A percentile compares a stretch with the other conserved stretches of the same genome.
These are phyloP conservation scores for Tuctoria greenei DNA, from an alignment of 176 grass and related monocot species.

Conservation along the genomic window DNA sequence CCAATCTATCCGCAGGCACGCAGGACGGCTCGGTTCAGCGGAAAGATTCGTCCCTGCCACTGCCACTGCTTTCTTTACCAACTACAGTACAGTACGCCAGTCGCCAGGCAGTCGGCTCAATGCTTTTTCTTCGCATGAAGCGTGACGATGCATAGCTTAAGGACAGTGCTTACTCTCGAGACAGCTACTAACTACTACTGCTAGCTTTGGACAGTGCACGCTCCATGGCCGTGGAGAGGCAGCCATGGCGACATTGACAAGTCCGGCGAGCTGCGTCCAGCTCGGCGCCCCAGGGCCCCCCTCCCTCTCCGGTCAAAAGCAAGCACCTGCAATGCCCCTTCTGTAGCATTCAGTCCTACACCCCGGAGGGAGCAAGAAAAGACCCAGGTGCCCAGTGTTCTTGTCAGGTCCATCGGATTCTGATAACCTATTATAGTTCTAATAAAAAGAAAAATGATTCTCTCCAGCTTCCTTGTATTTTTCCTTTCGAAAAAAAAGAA, in stretches of 20 bases:
- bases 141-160: not conserved
- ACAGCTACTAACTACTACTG: not conserved
- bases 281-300: not conserved
- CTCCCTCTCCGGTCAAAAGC: constrained; percentile 45
- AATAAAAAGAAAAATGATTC: not conserved
- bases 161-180: not conserved
- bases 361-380: constrained; percentile 34
- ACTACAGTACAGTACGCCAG: not conserved
- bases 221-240: not conserved
- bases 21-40: not conserved
- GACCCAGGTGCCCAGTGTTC: constrained; percentile 35
- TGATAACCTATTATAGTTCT: not conserved
- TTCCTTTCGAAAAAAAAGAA: not conserved
- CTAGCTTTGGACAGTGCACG: not conserved
- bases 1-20: not conserved
- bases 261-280: not conserved
- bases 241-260: constrained; percentile 26
- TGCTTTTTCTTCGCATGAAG: not conserved
- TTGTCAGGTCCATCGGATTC: constrained; percentile 45
- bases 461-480: not conserved
- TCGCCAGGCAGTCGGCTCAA: not conserved
- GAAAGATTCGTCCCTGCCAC: constrained; percentile 39
- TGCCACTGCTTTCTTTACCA: not conserved
- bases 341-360: constrained; percentile 12
- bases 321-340: not conserved